Percentiles rank a stretch among this genome's conserved stretches.
phyloP scores from a whole-genome alignment of 2,329 filamentous ascomycete species.

The Trichoderma sp. region DNA sequence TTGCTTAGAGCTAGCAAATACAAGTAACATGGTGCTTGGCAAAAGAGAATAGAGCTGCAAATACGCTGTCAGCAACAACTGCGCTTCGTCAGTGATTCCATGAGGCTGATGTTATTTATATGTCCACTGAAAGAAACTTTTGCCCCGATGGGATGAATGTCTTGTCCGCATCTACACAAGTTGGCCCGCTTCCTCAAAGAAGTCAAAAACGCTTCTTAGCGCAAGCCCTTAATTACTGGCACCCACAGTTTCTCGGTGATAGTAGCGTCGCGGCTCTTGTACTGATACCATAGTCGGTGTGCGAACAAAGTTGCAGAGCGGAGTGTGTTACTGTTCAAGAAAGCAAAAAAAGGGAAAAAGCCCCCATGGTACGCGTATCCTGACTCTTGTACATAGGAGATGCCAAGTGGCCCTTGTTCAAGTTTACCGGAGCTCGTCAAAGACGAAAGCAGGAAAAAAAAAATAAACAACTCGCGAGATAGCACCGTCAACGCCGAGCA shows the following conservation, averaged over 20 bases:
- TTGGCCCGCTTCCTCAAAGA: constrained; percentile 22
- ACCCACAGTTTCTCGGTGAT: background rate
- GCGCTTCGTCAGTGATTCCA: background rate
- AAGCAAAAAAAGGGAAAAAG: background rate
- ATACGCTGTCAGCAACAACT: background rate
- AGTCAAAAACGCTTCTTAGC: background rate
- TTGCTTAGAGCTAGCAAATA: background rate
- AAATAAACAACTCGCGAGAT: background rate
- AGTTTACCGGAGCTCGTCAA: background rate
- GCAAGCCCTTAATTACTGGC: background rate
- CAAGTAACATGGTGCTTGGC: background rate
- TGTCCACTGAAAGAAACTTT: constrained; percentile 3
- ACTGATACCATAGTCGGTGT: background rate
- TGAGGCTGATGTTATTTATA: background rate
- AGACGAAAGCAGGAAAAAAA: background rate
- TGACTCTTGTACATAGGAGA: background rate
- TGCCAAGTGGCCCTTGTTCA: constrained; percentile 11
- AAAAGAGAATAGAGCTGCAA: background rate
- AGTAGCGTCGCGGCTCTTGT: background rate
- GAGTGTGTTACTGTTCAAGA: background rate
- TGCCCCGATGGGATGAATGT: constrained; percentile 1
- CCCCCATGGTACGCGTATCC: constrained; percentile 6
- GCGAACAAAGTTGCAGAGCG: background rate
- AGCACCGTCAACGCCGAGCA: constrained; percentile 4
- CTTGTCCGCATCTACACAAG: constrained; percentile 5